A percentile compares a stretch with the other conserved stretches of the same genome.
These are phyloP conservation scores for Amanita thiersii DNA, from an alignment of 768 basidiomycete genomes.

Conservation along the genomic window DNA sequence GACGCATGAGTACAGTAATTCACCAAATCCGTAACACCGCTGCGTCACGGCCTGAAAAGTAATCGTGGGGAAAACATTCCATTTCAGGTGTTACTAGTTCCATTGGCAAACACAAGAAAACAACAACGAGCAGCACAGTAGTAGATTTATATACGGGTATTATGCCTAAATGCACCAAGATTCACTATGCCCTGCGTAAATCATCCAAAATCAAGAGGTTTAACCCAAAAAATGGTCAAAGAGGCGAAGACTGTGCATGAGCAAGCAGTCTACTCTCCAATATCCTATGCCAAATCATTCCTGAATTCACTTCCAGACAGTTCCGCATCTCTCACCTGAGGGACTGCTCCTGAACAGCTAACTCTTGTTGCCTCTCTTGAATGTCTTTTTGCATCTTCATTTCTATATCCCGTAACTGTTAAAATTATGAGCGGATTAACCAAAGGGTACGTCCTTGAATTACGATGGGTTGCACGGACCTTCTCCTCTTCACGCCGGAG, in stretches of 20 bases:
- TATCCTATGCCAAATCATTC: constrained; percentile 14
- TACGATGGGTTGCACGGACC: constrained; percentile 21
- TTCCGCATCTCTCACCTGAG: constrained; percentile 39
- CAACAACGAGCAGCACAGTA: no score
- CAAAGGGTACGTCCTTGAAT: no score
- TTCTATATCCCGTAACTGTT: constrained; percentile 76
- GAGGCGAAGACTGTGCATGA: constrained; percentile 12
- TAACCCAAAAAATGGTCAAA: no score
- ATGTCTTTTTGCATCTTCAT: constrained; percentile 83
- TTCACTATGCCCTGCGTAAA: no score
- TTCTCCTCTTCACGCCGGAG: constrained; percentile 84
- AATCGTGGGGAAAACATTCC: no score
- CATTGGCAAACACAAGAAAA: no score
- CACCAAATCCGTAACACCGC: background rate
- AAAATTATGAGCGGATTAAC: constrained; percentile 3
- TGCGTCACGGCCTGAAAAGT: background rate
- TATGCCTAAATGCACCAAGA: no score
- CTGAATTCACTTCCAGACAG: background rate
- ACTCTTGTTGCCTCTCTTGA: constrained; percentile 78
- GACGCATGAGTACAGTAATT: constrained; percentile 22
- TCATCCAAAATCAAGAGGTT: background rate
- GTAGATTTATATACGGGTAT: no score
- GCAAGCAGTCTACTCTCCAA: constrained; percentile 21
- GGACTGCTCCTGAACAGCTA: constrained; percentile 80
- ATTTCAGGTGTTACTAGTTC: no score